A percentile compares a stretch with the other conserved stretches of the same genome.
Conservation (phyloP, 768 basidiomycete genomes). For the Fomitopsis pulvina region DNA sequence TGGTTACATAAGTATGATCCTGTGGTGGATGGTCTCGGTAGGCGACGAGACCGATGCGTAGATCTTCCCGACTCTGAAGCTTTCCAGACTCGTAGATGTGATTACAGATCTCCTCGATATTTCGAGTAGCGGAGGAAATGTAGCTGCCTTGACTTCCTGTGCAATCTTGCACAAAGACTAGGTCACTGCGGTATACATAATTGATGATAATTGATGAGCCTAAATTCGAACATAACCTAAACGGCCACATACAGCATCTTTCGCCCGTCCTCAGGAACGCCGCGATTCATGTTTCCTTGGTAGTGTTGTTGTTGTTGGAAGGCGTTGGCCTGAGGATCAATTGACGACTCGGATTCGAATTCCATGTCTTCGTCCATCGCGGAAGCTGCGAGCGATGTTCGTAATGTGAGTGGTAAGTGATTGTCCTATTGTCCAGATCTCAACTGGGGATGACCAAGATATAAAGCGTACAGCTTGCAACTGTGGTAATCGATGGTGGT, state of each 20-base stretch:
- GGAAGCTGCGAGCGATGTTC: not conserved
- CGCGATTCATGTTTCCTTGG: conserved; percentile 12
- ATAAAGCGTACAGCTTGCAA: not conserved
- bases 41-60: conserved; percentile 87
- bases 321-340: conserved; percentile 26
- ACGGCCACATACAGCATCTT: conserved; percentile 64
- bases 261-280: conserved; percentile 35
- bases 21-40: conserved; percentile 98
- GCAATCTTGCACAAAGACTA: conserved; percentile 94
- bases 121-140: conserved; percentile 91
- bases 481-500: conserved; percentile 9
- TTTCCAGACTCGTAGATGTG: conserved; percentile 93
- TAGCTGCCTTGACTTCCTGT: conserved; percentile 89
- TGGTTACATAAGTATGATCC: conserved; percentile 90
- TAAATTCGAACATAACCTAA: too few species aligned
- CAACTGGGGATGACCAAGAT: not conserved
- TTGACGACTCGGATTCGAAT: conserved; percentile 37
- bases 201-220: not conserved
- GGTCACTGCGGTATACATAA: conserved; percentile 48
- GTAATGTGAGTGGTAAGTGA: conserved; percentile 2
- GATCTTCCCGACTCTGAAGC: conserved; percentile 80
- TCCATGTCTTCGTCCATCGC: conserved; percentile 76
- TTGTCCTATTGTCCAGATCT: not conserved
- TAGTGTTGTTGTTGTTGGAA: conserved; percentile 31
- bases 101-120: conserved; percentile 92